These are phyloP conservation scores for Diaporthe sp. DNA, from an alignment of 2,329 filamentous ascomycete species.

Conservation along the genomic window DNA sequence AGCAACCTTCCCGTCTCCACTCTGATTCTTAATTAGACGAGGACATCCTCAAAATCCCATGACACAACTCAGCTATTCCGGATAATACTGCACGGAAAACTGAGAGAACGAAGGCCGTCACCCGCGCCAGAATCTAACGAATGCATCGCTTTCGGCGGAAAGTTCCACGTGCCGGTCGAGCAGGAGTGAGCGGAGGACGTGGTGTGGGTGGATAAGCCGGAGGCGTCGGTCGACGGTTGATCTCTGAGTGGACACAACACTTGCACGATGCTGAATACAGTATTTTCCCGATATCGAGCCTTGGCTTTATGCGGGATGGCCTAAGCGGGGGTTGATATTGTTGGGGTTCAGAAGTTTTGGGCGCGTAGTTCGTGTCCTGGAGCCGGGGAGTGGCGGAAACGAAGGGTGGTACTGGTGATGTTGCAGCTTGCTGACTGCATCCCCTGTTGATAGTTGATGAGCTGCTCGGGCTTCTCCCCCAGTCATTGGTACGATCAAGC, in stretches of 20 bases:
- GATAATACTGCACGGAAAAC: not conserved
- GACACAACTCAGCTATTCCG: not conserved
- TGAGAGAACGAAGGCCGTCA: not conserved
- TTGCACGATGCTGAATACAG: not conserved
- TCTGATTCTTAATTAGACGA: not conserved
- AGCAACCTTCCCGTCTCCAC: not conserved
- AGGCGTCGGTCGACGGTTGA: not conserved
- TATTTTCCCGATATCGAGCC: not conserved
- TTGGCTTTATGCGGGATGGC: constrained; percentile 3
- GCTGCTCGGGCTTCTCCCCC: not conserved
- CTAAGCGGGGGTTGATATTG: not conserved
- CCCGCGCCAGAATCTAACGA: not conserved
- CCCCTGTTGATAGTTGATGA: not conserved
- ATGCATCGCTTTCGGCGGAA: no score
- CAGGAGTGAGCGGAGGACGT: no score
- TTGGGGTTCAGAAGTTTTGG: not conserved
- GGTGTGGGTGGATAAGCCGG: constrained; percentile 5
- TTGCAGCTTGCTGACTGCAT: constrained; percentile 22
- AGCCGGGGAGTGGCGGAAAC: not conserved
- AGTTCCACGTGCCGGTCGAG: not conserved
- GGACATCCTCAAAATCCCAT: not conserved
- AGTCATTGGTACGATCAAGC: not conserved
- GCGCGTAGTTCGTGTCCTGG: not conserved
- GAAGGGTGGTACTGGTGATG: not conserved
- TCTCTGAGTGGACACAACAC: not conserved